These are phyloP conservation scores for Hypoxylon cercidicola DNA, from an alignment of 495 filamentous ascomycete species.

Conservation along the genomic window DNA sequence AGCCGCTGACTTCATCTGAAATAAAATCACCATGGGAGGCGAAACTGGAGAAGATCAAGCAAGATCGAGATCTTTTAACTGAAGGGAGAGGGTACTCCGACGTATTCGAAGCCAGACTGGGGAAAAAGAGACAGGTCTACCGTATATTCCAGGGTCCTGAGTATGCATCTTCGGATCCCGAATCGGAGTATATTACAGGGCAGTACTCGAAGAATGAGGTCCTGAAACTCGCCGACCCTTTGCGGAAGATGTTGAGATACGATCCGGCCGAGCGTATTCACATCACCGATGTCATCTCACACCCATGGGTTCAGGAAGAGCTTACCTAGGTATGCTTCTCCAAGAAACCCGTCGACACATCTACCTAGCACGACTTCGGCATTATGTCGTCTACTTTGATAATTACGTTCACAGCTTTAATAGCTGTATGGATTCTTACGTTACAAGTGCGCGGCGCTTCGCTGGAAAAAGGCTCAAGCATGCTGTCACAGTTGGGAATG, in stretches of 20 bases:
- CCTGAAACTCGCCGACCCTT: conserved; percentile 10
- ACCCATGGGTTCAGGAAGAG: no score
- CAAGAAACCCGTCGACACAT: no score
- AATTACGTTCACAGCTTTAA: no score
- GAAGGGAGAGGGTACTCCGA: conserved; percentile 3
- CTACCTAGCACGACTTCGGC: no score
- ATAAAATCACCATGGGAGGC: neutral
- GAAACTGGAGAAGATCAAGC: neutral
- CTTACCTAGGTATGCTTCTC: no score
- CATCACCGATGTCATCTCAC: neutral
- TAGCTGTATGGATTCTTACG: no score
- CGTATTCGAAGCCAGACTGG: conserved; percentile 20
- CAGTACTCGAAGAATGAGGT: conserved; percentile 3
- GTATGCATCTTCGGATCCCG: neutral
- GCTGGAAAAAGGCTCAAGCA: no score
- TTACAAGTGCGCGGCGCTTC: no score
- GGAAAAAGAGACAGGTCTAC: neutral
- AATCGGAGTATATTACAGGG: neutral
- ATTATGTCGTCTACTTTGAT: no score
- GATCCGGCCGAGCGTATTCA: conserved; percentile 14
- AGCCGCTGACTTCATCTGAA: neutral
- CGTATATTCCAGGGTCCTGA: neutral
- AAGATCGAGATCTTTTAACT: neutral
- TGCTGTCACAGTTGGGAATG: no score
- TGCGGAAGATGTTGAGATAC: conserved; percentile 19